These are phyloP conservation scores for Aspergillus sp. DNA, from an alignment of 2,329 filamentous ascomycete genomes.

Conservation along the genomic window DNA sequence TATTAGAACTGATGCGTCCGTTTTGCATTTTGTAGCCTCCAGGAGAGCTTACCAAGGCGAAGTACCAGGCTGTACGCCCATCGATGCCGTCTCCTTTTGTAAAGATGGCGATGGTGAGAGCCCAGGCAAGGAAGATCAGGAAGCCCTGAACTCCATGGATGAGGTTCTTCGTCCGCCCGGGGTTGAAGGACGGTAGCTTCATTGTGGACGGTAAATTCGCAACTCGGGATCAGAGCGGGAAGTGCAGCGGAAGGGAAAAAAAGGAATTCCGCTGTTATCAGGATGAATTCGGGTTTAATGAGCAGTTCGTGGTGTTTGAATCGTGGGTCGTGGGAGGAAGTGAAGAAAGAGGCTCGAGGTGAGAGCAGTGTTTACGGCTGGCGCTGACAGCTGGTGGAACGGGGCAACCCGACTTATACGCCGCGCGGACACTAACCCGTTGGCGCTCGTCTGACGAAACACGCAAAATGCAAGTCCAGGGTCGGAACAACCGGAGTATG, in stretches of 20 bases:
- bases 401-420: slow-evolving; percentile 24
- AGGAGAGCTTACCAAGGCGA: slow-evolving; percentile 52
- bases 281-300: not conserved
- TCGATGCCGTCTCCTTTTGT: slow-evolving; percentile 55
- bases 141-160: slow-evolving; percentile 56
- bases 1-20: not conserved
- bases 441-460: slow-evolving; percentile 4
- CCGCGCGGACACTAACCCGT: slow-evolving; percentile 21
- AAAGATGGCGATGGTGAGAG: slow-evolving; percentile 58
- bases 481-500: not conserved
- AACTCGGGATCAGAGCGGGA: not conserved
- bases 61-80: slow-evolving; percentile 57
- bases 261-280: not conserved
- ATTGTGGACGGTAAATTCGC: slow-evolving; percentile 16
- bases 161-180: slow-evolving; percentile 57
- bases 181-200: slow-evolving; percentile 39
- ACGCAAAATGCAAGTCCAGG: slow-evolving; percentile 5
- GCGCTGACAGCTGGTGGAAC: slow-evolving; percentile 19
- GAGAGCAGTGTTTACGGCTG: slow-evolving; percentile 23
- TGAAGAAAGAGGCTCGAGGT: not conserved
- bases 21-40: not conserved
- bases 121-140: slow-evolving; percentile 59
- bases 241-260: not conserved
- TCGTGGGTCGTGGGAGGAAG: not conserved
- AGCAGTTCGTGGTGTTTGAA: not conserved